Conservation (phyloP, 352 stramenopile species). For the Albugo laibachii region DNA sequence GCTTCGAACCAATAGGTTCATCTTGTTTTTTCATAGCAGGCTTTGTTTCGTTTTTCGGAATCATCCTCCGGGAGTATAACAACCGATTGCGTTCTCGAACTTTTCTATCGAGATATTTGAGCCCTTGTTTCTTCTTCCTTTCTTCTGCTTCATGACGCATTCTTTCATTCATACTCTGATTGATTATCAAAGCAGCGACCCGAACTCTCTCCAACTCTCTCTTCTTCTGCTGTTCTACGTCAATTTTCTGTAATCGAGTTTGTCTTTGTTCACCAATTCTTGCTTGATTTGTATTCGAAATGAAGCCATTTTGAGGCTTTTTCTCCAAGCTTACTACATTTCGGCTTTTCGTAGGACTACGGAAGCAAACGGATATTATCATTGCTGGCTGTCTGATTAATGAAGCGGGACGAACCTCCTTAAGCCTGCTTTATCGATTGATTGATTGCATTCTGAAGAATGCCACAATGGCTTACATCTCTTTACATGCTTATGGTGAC, state of each 20-base stretch:
- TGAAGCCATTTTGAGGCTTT: constrained; percentile 19
- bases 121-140: constrained; percentile 18
- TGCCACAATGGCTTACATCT: no score
- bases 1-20: neutral
- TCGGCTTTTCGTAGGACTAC: neutral
- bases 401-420: constrained; percentile 1
- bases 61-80: neutral
- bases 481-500: no score
- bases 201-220: constrained; percentile 22
- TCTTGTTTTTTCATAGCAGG: neutral
- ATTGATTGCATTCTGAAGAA: no score
- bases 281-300: constrained; percentile 35
- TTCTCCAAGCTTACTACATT: neutral
- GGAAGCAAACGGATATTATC: neutral
- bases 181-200: constrained; percentile 18
- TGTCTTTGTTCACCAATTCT: constrained; percentile 24
- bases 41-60: neutral
- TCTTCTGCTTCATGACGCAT: constrained; percentile 10
- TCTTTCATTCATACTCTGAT: constrained; percentile 13
- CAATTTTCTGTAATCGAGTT: constrained; percentile 11
- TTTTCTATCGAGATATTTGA: constrained; percentile 24
- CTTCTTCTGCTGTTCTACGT: constrained; percentile 18
- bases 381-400: constrained; percentile 8
- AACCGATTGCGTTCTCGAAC: constrained; percentile 35
- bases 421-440: neutral